These are phyloP conservation scores for Cairneyella variabilis DNA, from an alignment of 495 filamentous ascomycete genomes.

Conservation along the genomic window DNA sequence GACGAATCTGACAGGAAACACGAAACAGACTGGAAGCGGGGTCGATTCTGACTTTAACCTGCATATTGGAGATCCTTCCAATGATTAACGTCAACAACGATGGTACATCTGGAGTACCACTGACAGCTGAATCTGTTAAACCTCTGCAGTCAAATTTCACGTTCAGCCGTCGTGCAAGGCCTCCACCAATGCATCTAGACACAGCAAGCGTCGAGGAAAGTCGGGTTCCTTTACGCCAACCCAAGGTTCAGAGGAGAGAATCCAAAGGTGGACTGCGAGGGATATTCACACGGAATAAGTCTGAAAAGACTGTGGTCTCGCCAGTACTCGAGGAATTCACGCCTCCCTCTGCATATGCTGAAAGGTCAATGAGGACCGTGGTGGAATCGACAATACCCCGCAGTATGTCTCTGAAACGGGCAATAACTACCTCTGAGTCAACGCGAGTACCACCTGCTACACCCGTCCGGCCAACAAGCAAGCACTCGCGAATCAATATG, in stretches of 20 bases:
- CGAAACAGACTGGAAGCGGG: background rate
- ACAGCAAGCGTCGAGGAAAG: background rate
- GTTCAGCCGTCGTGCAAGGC: constrained; percentile 18
- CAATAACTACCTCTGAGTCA: constrained; percentile 39
- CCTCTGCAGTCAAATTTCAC: constrained; percentile 15
- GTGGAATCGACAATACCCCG: constrained; percentile 25
- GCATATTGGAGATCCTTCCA: background rate
- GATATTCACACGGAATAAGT: constrained; percentile 35
- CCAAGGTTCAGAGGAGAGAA: constrained; percentile 36
- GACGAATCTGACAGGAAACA: background rate
- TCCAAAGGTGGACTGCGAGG: constrained; percentile 46
- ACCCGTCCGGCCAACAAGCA: constrained; percentile 1
- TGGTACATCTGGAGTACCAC: background rate
- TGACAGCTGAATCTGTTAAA: constrained; percentile 6
- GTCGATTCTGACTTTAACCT: background rate
- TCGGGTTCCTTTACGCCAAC: constrained; percentile 17
- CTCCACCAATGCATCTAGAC: constrained; percentile 10
- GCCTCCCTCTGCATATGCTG: constrained; percentile 1
- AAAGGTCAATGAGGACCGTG: constrained; percentile 31
- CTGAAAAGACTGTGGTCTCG: constrained; percentile 10
- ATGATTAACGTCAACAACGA: background rate
- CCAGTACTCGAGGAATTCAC: constrained; percentile 15
- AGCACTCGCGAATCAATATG: constrained; percentile 17
- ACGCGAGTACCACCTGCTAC: constrained; percentile 10
- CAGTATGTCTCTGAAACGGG: constrained; percentile 28